phyloP scores from a whole-genome alignment of 2,329 filamentous ascomycete species.

The Fusarium tjaetaba region DNA sequence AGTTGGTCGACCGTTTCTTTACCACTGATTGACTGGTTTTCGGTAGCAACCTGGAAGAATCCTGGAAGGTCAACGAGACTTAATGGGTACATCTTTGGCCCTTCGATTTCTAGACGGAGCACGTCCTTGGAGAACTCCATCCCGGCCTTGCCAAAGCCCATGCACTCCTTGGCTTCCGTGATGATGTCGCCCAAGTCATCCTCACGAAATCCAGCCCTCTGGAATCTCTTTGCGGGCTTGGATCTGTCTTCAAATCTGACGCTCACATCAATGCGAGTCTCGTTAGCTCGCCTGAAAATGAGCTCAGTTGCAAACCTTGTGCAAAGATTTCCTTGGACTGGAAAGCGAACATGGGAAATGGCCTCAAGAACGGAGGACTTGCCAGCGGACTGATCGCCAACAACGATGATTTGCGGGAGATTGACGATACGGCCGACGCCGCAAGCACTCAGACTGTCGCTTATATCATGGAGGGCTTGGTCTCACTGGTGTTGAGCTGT shows the following conservation, averaged over 20 bases:
- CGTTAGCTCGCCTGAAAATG: constrained; percentile 56
- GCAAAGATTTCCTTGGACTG: constrained; percentile 63
- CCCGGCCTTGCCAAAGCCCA: constrained; percentile 53
- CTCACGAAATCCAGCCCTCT: constrained; percentile 49
- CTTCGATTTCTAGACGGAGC: constrained; percentile 57
- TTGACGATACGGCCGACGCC: constrained; percentile 59
- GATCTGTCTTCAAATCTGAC: constrained; percentile 51
- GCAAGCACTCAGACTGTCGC: constrained; percentile 61
- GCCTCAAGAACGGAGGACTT: constrained; percentile 74
- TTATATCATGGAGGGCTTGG: constrained; percentile 61
- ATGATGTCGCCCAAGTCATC: constrained; percentile 60
- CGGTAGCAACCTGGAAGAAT: constrained; percentile 48
- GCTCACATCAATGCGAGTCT: constrained; percentile 53
- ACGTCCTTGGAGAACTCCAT: constrained; percentile 57
- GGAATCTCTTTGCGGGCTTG: constrained; percentile 37
- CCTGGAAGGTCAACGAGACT: constrained; percentile 67
- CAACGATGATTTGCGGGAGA: constrained; percentile 66
- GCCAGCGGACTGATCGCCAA: constrained; percentile 68
- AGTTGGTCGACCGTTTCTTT: constrained; percentile 49
- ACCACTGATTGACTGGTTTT: constrained; percentile 46
- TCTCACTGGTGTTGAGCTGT: constrained; percentile 54
- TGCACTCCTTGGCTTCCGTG: constrained; percentile 58
- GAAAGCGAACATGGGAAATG: constrained; percentile 69
- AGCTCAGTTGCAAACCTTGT: constrained; percentile 71
- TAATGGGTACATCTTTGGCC: constrained; percentile 56